Evolutionary conservation across 768 basidiomycete genomes (phyloP).

Genomic region (Ramaria sp.): DNA sequence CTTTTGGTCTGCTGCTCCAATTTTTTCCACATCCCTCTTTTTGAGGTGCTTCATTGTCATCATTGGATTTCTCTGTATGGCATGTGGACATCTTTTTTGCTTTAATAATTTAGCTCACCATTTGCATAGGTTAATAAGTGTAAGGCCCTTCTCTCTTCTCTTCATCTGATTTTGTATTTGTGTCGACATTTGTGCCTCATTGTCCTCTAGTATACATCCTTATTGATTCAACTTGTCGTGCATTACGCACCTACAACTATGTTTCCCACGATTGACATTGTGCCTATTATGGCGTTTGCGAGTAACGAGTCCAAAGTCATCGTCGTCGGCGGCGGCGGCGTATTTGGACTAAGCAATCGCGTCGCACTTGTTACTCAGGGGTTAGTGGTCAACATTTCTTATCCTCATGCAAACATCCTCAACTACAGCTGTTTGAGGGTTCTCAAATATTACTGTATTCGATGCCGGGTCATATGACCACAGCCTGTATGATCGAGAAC

Average conservation of each 20-base stretch:
- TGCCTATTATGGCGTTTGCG: not conserved
- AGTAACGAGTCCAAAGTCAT: not conserved
- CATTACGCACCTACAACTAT: too few species aligned
- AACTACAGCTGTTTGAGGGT: not conserved
- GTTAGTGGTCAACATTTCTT: not conserved
- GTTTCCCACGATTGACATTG: not conserved
- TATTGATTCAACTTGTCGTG: too few species aligned
- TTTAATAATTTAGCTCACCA: not conserved
- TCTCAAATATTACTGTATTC: not conserved
- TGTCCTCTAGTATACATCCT: too few species aligned
- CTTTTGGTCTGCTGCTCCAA: conserved; percentile 44
- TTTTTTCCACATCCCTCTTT: conserved; percentile 18
- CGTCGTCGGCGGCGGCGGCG: not conserved
- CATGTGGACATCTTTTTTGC: not conserved
- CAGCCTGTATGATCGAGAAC: not conserved
- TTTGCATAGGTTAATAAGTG: too few species aligned
- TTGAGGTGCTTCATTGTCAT: not conserved
- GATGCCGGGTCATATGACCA: not conserved
- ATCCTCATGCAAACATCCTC: not conserved
- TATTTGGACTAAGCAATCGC: not conserved
- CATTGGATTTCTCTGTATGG: too few species aligned
- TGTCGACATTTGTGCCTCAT: too few species aligned
- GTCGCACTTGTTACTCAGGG: not conserved
- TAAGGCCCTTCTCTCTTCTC: too few species aligned
- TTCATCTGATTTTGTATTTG: too few species aligned